Conservation (phyloP, 2,329 filamentous ascomycete species). For the Orbilia javanica region DNA sequence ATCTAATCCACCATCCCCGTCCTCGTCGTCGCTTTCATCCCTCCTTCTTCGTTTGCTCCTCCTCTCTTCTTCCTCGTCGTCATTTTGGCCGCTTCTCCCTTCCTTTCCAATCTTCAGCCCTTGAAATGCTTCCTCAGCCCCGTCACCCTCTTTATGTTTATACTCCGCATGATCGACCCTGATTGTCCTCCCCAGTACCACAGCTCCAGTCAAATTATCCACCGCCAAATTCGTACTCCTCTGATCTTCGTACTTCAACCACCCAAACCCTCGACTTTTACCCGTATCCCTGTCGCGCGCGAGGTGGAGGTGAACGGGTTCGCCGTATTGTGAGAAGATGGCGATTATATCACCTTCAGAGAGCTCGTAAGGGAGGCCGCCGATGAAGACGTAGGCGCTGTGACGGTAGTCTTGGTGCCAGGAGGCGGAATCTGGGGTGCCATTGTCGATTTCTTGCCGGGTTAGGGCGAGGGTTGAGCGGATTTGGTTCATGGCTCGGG, state of each 20-base stretch:
- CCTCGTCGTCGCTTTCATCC: conserved; percentile 64
- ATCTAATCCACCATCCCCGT: conserved; percentile 64
- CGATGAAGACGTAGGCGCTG: conserved; percentile 96
- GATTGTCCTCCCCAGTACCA: conserved; percentile 81
- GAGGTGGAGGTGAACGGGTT: conserved; percentile 92
- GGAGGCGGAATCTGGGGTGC: conserved; percentile 67
- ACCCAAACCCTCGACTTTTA: conserved; percentile 93
- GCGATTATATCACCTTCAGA: conserved; percentile 96
- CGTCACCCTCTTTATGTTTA: conserved; percentile 82
- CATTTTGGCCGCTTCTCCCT: conserved; percentile 64
- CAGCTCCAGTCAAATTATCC: conserved; percentile 91
- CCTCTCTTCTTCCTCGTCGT: conserved; percentile 62
- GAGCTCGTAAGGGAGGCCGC: conserved; percentile 89
- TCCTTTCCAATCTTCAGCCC: conserved; percentile 73
- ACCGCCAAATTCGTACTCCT: conserved; percentile 94
- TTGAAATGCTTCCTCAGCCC: conserved; percentile 66
- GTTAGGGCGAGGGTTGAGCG: conserved; percentile 93
- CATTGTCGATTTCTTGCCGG: conserved; percentile 91
- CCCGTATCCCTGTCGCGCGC: conserved; percentile 95
- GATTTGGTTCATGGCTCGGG: conserved; percentile 83
- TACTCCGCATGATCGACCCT: conserved; percentile 94
- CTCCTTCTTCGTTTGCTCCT: conserved; percentile 65
- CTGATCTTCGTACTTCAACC: conserved; percentile 98
- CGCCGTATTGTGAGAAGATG: conserved; percentile 96
- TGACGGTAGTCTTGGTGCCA: conserved; percentile 82